Evolutionary conservation across 73 alveolate species (phyloP).

Genomic region (Paramecium bursaria): DNA sequence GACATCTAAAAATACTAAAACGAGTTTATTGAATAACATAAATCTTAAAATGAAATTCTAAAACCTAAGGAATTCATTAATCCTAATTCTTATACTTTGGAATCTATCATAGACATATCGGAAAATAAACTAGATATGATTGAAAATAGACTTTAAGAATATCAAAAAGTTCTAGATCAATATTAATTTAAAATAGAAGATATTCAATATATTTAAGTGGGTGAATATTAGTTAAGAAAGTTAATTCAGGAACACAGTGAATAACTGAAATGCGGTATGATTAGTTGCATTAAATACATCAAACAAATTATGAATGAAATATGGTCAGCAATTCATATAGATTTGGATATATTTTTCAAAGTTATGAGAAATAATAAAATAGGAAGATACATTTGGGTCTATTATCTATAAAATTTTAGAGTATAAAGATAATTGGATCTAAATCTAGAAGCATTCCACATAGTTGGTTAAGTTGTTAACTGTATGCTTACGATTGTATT

Average conservation of each 20-base stretch:
- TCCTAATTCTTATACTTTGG: too few relatives aligned
- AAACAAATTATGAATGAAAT: constrained; percentile 4
- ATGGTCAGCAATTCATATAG: constrained; percentile 3
- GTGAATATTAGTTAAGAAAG: background rate
- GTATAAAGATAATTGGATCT: background rate
- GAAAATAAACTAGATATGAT: background rate
- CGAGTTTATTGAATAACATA: background rate
- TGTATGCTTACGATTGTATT: background rate
- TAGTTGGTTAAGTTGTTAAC: background rate
- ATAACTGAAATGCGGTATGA: background rate
- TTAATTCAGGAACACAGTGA: background rate
- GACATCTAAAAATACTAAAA: background rate
- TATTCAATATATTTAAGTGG: background rate
- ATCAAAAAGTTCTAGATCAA: background rate
- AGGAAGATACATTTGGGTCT: constrained; percentile 49
- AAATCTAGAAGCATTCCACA: background rate
- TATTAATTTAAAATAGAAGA: constrained; percentile 1
- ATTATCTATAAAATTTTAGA: constrained; percentile 11
- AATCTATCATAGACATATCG: background rate
- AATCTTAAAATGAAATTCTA: background rate
- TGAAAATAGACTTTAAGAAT: background rate
- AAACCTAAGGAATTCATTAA: background rate
- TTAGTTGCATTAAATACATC: background rate
- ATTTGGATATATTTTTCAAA: background rate
- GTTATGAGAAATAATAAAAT: background rate